Conservation (phyloP, 1,284 basidiomycete genomes). For the Coriolopsis trogii region DNA sequence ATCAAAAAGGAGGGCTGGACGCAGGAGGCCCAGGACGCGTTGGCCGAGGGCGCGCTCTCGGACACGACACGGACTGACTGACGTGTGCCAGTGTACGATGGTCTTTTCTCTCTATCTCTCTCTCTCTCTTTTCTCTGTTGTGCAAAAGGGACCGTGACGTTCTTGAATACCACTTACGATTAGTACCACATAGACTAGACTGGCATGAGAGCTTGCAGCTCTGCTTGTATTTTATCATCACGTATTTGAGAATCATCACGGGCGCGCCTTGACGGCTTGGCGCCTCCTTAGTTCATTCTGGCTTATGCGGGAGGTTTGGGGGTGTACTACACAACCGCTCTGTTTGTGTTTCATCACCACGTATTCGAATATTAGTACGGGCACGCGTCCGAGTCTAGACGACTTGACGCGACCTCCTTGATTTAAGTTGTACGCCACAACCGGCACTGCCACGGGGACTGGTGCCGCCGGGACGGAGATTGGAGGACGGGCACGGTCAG, state of each 20-base stretch:
- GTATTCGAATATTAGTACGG: background rate
- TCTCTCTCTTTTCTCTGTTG: too few relatives aligned
- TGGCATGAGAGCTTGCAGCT: too few relatives aligned
- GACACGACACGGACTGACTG: slow-evolving; percentile 9
- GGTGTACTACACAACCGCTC: background rate
- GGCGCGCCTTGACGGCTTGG: too few relatives aligned
- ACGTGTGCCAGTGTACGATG: too few relatives aligned
- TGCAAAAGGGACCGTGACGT: too few relatives aligned
- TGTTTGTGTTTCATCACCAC: background rate
- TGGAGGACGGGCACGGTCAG: slow-evolving; percentile 2
- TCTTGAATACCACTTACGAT: too few relatives aligned
- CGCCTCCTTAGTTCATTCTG: too few relatives aligned
- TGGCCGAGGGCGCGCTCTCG: slow-evolving; percentile 8
- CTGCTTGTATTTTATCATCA: background rate
- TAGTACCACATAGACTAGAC: too few relatives aligned
- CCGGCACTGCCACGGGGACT: slow-evolving; percentile 22
- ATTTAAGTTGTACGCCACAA: slow-evolving; percentile 13
- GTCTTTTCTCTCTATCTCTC: too few relatives aligned
- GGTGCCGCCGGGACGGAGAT: slow-evolving; percentile 11
- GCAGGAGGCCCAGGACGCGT: slow-evolving; percentile 24
- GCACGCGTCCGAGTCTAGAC: background rate
- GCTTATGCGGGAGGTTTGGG: too few relatives aligned
- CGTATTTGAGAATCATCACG: too few relatives aligned
- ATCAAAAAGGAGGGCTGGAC: slow-evolving; percentile 25
- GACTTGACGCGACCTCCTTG: background rate